Evolutionary conservation across 352 stramenopile species (phyloP).

Genomic region (Phytophthora lateralis): DNA sequence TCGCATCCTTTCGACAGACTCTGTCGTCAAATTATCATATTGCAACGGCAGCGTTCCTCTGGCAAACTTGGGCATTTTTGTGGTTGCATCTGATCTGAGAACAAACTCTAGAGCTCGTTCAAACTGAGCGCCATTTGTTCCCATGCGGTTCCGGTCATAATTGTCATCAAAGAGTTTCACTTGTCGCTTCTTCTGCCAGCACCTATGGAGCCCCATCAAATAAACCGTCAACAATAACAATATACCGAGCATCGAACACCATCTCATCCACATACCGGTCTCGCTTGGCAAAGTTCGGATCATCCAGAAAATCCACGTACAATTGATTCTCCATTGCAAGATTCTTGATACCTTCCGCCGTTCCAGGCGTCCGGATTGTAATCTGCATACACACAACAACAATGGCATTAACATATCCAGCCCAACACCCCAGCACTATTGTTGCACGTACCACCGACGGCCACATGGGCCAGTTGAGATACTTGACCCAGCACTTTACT

Average conservation of each 20-base stretch:
- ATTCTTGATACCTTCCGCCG: conserved; percentile 34
- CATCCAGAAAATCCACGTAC: conserved; percentile 66
- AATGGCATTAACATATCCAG: conserved; percentile 2
- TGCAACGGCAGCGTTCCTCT: conserved; percentile 34
- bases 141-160: conserved; percentile 34
- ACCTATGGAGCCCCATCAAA: conserved; percentile 9
- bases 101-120: conserved; percentile 30
- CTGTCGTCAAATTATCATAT: conserved; percentile 25
- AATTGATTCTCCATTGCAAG: conserved; percentile 43
- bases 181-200: conserved; percentile 35
- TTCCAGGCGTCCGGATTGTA: conserved; percentile 64
- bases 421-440: neutral
- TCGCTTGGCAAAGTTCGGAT: conserved; percentile 37
- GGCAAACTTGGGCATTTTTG: conserved; percentile 37
- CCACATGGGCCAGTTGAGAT: conserved; percentile 79
- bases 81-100: conserved; percentile 31
- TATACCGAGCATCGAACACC: neutral
- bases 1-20: conserved; percentile 24
- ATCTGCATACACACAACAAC: conserved; percentile 36
- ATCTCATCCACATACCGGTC: conserved; percentile 27
- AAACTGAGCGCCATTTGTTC: conserved; percentile 37
- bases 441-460: conserved; percentile 51
- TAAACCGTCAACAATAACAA: neutral
- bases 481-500: conserved; percentile 82
- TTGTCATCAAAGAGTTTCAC: conserved; percentile 27